A percentile compares a stretch with the other conserved stretches of the same genome.
These are phyloP conservation scores for Monilinia laxa DNA, from an alignment of 2,329 filamentous ascomycete species.

Conservation along the genomic window DNA sequence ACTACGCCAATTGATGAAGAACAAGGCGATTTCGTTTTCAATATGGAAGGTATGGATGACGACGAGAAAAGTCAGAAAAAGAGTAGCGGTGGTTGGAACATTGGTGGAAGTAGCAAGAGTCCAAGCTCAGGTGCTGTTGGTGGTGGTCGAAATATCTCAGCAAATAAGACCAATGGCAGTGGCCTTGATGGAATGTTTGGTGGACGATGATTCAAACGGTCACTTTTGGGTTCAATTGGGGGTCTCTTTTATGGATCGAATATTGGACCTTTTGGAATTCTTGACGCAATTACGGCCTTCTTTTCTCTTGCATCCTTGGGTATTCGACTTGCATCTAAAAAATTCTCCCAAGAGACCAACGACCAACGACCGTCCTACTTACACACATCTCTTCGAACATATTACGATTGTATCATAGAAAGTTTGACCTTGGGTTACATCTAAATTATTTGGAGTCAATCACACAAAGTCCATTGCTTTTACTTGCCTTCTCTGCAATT, in stretches of 20 bases:
- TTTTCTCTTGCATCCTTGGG: constrained; percentile 12
- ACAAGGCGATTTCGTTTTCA: constrained; percentile 62
- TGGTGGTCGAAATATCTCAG: constrained; percentile 25
- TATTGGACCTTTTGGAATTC: constrained; percentile 8
- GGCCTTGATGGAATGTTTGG: constrained; percentile 31
- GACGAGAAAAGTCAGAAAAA: constrained; percentile 49
- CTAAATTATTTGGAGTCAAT: constrained; percentile 11
- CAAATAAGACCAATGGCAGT: constrained; percentile 12
- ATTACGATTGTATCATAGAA: constrained; percentile 23
- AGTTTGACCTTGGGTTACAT: constrained; percentile 16
- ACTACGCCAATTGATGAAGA: constrained; percentile 66
- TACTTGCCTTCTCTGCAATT: constrained; percentile 19
- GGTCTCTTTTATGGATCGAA: neutral
- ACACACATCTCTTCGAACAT: constrained; percentile 19
- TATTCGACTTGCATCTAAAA: constrained; percentile 8
- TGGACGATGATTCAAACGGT: constrained; percentile 17
- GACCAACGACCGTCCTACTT: constrained; percentile 5
- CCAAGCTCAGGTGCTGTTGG: constrained; percentile 32
- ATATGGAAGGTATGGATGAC: constrained; percentile 67
- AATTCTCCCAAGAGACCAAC: neutral
- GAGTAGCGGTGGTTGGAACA: constrained; percentile 39
- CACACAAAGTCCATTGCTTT: constrained; percentile 12
- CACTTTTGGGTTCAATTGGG: neutral
- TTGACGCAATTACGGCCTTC: constrained; percentile 11
- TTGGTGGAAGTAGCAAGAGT: constrained; percentile 30